Evolutionary conservation across 2,329 filamentous ascomycete species (phyloP).

Genomic region (Bipolaris victoriae): DNA sequence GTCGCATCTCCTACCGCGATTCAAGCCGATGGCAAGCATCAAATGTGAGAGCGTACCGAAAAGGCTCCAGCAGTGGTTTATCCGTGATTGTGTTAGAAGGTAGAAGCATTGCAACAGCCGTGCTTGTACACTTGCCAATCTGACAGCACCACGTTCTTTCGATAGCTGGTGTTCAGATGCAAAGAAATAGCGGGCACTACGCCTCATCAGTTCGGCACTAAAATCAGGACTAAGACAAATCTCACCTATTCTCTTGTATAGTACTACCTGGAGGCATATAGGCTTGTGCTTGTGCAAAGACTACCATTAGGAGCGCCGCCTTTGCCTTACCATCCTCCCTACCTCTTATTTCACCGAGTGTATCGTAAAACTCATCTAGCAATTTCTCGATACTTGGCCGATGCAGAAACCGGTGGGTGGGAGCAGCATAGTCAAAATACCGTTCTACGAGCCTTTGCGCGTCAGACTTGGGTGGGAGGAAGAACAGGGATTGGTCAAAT

Average conservation of each 20-base stretch:
- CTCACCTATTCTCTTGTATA: slow-evolving; percentile 35
- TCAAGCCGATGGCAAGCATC: slow-evolving; percentile 55
- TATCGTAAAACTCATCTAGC: slow-evolving; percentile 57
- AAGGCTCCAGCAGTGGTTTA: slow-evolving; percentile 66
- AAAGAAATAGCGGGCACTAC: slow-evolving; percentile 52
- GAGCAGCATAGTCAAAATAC: slow-evolving; percentile 67
- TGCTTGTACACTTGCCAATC: slow-evolving; percentile 64
- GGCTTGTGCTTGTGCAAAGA: slow-evolving; percentile 60
- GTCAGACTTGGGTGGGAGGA: slow-evolving; percentile 52
- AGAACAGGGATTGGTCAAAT: slow-evolving; percentile 53
- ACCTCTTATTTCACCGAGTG: slow-evolving; percentile 50
- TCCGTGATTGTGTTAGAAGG: slow-evolving; percentile 63
- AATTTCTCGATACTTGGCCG: slow-evolving; percentile 57
- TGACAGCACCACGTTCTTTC: slow-evolving; percentile 60
- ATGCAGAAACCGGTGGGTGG: slow-evolving; percentile 65
- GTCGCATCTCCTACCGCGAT: slow-evolving; percentile 47
- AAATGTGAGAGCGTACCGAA: slow-evolving; percentile 65
- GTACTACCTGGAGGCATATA: slow-evolving; percentile 47
- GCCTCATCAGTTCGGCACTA: neutral
- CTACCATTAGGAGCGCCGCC: slow-evolving; percentile 58
- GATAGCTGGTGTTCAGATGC: slow-evolving; percentile 53
- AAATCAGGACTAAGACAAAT: neutral
- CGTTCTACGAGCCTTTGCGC: slow-evolving; percentile 55
- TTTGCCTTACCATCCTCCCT: slow-evolving; percentile 51
- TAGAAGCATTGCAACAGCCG: slow-evolving; percentile 65